phyloP scores from a whole-genome alignment of 176 grass and related monocot genomes.

The Otatea glauca region DNA sequence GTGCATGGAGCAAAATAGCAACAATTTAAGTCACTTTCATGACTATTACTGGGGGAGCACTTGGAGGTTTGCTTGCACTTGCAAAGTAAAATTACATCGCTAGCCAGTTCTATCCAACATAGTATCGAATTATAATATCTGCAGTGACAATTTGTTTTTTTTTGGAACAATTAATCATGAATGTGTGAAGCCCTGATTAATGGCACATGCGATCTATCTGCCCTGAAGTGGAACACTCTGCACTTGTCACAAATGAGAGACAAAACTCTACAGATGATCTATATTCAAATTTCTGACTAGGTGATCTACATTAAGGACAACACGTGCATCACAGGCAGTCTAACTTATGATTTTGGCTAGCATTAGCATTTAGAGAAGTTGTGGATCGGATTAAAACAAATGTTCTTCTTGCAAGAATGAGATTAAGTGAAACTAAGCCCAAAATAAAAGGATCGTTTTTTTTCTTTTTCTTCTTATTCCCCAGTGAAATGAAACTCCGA shows the following conservation, averaged over 20 bases:
- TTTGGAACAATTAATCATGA: background rate
- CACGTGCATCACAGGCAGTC: conserved; percentile 16
- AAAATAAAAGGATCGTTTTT: background rate
- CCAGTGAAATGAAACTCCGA: background rate
- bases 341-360: conserved; percentile 23
- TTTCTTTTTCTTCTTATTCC: background rate
- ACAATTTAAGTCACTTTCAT: background rate
- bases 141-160: background rate
- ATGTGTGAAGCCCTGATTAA: conserved; percentile 16
- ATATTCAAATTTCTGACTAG: conserved; percentile 31
- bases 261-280: conserved; percentile 28
- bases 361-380: conserved; percentile 10
- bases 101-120: too few species aligned
- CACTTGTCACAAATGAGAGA: conserved; percentile 13
- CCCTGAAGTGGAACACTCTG: background rate
- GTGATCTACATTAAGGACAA: background rate
- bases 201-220: background rate
- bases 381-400: background rate
- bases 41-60: conserved; percentile 52
- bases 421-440: background rate
- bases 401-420: background rate
- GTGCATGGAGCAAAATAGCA: conserved; percentile 21
- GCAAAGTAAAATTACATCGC: background rate
- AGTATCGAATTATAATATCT: background rate
- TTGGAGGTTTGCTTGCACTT: conserved; percentile 41